Evolutionary conservation across 1,284 basidiomycete genomes (phyloP), one percentile per base, ranked within the genome.

Genomic region (Leccinum subrobustum): DNA sequence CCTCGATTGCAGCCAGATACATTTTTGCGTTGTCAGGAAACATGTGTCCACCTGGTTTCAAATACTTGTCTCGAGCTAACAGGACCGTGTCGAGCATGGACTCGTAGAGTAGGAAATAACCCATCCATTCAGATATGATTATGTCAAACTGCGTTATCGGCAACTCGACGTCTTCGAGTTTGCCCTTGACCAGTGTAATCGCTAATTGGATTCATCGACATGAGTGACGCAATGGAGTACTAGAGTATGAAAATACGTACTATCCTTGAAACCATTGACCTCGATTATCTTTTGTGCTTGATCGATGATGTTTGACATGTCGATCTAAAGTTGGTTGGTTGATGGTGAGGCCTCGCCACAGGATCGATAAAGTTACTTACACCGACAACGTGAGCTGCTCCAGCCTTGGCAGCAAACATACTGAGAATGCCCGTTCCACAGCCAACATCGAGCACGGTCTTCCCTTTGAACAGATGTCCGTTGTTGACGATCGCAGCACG

Each of bases 231-330:
- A 37, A 61, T 27, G 27, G 20, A 23, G 47, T 12, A 3, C 7
- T 0, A n/a, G 37, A 14, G 18, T 35, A 50, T 31, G 27, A 48
- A 47, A n/a, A 53, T 37, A 85, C 93, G 68, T 65, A 96, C 93
- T 92, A 75, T 98, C 90, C 77, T 88, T 87, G 82, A 98, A 97
- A 55, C 96, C 96, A 70, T 99, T 99, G 16, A 93, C 92, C 69
- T 95, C 90, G 66, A 98, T 88, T 68, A 99, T 99, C 79, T 95
- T 96, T 80, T 91, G 87, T 6, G 97, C 97, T 81, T 99, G 96
- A 80, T 98, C 96, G 74, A 98, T 93, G 79, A 99, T 99, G 80
- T 99, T 98, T 66, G 95, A 98, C 97, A 99, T 99, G 79, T 99
- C 97, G 76, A 99, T 96, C 92, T 94, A 60, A 52, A 37, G 54